Base-by-base conservation (phyloP, 2,329 filamentous ascomycete species). In the Ciborinia camelliae region DNA sequence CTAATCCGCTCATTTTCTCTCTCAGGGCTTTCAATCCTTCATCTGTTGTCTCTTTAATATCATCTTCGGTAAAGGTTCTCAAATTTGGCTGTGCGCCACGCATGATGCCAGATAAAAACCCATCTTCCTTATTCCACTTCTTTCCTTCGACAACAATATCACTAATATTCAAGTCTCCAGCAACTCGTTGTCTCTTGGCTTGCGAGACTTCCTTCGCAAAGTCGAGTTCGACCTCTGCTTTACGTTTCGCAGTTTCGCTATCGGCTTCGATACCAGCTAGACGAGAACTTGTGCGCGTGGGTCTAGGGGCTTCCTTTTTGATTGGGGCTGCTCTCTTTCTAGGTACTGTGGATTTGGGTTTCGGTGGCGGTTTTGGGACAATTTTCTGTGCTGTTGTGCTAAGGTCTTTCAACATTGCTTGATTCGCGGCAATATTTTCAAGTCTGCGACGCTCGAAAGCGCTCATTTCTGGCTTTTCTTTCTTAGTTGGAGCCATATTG, bases 351-450 rank as follows among this genome's bases (percentile, higher is more conserved):
- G 80, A 70, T 57, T 80, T 82, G 1, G 82, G 77, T 63, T 84
- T 85, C 0, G 84, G 74, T 26, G 80, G 76, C 1, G 84, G 80
- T 55, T 78, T 81, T 53, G 88, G 90, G 14, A 90, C 80, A n/a
- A 87, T 82, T 58, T 84, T 87, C 28, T 89, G 89, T 0, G 91
- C 87, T 0, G 89, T 84, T 2, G 86, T 85, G 2, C 90, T 88
- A 1, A 96, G 84, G 66, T 92, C 89, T 66, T 90, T 90, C 0
- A 97, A 78, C 0, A 97, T 82, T 75, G 89, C 91, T 76, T 94
- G 89, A 71, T 96, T 95, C 62, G 90, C 88, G 0, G 89, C 91
- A 48, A 96, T 96, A 70, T 97, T 97, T 67, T 92, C 91, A 20
- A 91, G 84, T 0, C 93, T 84, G 70, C 91, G 87, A 72, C 88